Percentiles rank a stretch among this genome's conserved stretches.
Evolutionary conservation across 441 rosid species (phyloP).

Genomic region (Rhodomyrtus psidioides): DNA sequence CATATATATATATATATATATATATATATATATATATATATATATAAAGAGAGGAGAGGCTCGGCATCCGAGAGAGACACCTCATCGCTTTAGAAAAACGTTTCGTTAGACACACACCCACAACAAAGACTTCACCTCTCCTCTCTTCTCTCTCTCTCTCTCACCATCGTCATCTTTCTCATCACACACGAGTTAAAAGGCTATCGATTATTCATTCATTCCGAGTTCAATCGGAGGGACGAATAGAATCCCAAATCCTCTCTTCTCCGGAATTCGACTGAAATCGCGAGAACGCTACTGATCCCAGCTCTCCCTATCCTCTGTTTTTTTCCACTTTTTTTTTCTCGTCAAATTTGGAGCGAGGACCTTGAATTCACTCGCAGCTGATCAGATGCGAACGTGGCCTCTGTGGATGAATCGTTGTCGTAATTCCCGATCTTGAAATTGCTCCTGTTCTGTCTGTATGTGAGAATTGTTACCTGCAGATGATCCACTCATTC

Average conservation of each 20-base stretch:
- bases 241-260: not conserved
- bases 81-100: constrained; percentile 1
- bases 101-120: not conserved
- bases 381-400: not conserved
- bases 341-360: not conserved
- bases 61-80: constrained; percentile 1
- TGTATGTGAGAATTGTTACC: constrained; percentile 32
- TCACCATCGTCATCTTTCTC: not conserved
- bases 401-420: constrained; percentile 22
- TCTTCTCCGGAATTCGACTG: not conserved
- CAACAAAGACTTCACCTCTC: not conserved
- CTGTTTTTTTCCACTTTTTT: not conserved
- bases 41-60: not conserved
- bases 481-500: constrained; percentile 9
- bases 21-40: not conserved
- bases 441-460: constrained; percentile 7
- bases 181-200: not conserved
- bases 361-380: not conserved
- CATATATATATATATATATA: not conserved
- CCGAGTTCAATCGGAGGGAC: not conserved
- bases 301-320: not conserved
- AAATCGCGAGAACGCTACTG: not conserved
- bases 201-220: not conserved
- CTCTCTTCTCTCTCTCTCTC: not conserved
- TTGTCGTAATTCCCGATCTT: constrained; percentile 34